Conservation (phyloP, 1,284 basidiomycete genomes). For the Moniliophthora roreri region DNA sequence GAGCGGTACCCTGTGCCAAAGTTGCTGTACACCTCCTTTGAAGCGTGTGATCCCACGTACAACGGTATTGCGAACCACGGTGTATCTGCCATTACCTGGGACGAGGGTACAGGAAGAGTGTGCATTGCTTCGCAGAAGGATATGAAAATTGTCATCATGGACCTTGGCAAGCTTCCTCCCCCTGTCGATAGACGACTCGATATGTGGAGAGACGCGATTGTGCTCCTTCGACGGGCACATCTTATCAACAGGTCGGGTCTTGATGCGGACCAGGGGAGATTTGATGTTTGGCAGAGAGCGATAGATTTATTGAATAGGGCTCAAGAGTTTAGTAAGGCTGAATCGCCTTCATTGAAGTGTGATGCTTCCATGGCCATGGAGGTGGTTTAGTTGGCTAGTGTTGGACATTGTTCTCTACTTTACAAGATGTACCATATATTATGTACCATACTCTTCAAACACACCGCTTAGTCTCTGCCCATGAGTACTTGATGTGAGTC, state of each 20-base stretch:
- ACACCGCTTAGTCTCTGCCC: no score
- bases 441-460: no score
- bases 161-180: conserved; percentile 13
- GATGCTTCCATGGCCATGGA: no score
- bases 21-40: conserved; percentile 3
- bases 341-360: no score
- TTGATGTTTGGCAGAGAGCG: neutral
- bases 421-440: no score
- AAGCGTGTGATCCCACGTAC: conserved; percentile 2
- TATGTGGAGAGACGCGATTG: no score
- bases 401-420: neutral
- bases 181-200: no score
- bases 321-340: no score
- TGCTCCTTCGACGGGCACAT: no score
- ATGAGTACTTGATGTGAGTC: no score
- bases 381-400: no score
- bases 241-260: no score
- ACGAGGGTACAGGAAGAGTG: conserved; percentile 43
- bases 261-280: neutral
- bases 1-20: conserved; percentile 8
- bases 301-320: neutral
- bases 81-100: conserved; percentile 40
- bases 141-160: conserved; percentile 32
- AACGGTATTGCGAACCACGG: conserved; percentile 25
- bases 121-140: conserved; percentile 34